Base-by-base conservation (phyloP, 73 alveolate species). In the Blepharisma stoltei region DNA sequence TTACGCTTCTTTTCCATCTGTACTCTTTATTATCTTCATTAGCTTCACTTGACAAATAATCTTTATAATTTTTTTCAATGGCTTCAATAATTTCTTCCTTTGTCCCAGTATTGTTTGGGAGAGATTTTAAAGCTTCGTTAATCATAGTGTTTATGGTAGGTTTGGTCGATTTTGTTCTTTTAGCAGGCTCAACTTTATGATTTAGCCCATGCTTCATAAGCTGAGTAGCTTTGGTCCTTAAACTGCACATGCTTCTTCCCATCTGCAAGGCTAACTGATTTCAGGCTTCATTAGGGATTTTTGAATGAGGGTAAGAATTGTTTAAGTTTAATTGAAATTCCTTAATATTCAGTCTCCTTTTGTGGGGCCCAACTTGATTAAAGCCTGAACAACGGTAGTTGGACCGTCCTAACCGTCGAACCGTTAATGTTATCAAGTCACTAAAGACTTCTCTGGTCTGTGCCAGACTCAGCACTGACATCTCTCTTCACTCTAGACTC, bases 141-240 rank as follows among this genome's bases (percentile, higher is more conserved):
- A 60, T 60, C 73, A 60, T 60, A 18, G 73, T 18, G n/a, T 25
- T n/a, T 60, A 60, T 60, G 0, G 73, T 60, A 14, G 73, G 73
- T 60, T 25, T 60, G n/a, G 14, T 60, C 47, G 46, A 14, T 18
- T 25, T 60, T 14, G 23, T 2, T 14, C 11, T 8, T 60, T 60
- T 52, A 14, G 27, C 5, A 14, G 73, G 5, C n/a, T 38, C 23
- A 14, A 2, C 23, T 5, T 5, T 60, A 60, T 32, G 41, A 32
- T 32, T 32, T 32, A 32, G 41, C 3, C 41, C 41, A 32, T 32
- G 41, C 41, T 32, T 32, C 41, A 32, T 32, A 32, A 32, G 23
- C 23, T 14, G 48, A 18, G 73, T 38, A n/a, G 73, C 73, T 60
- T 60, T 60, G 38, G 23, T 60, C 4, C 73, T 60, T 14, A 60